phyloP scores from a whole-genome alignment of 495 filamentous ascomycete genomes.

The Hypoxylon fuscum region DNA sequence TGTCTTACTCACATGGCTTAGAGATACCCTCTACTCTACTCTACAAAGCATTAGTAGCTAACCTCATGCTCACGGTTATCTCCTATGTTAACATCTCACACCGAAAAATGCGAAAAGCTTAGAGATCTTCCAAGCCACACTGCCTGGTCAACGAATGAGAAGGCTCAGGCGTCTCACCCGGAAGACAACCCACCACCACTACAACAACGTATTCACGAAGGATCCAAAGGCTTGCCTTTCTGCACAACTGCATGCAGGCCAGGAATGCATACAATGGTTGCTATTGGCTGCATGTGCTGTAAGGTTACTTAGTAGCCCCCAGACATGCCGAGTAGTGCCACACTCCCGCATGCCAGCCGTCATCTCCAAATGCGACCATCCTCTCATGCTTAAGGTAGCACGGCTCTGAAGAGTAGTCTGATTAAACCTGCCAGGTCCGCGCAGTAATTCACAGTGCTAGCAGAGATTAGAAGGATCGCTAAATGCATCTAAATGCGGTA shows the following conservation, averaged over 20 bases:
- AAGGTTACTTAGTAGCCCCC: conserved; percentile 29
- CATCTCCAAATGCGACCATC: conserved; percentile 37
- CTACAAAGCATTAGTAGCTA: conserved; percentile 1
- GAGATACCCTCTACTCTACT: conserved; percentile 3
- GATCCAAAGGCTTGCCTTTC: conserved; percentile 31
- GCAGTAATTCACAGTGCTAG: conserved; percentile 3
- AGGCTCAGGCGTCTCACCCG: conserved; percentile 26
- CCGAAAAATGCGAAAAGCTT: conserved; percentile 10
- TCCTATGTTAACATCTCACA: conserved; percentile 16
- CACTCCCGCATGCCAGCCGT: conserved; percentile 24
- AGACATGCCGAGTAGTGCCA: conserved; percentile 34
- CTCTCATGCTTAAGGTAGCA: conserved; percentile 16
- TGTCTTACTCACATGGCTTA: conserved; percentile 17
- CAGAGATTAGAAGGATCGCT: conserved; percentile 1
- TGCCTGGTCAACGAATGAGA: conserved; percentile 21
- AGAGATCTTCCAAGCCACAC: conserved; percentile 33
- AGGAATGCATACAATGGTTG: neutral
- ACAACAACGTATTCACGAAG: conserved; percentile 26
- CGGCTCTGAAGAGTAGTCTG: conserved; percentile 1
- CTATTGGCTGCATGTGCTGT: conserved; percentile 22
- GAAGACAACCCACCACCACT: conserved; percentile 26
- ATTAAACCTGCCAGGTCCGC: conserved; percentile 19
- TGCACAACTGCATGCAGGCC: conserved; percentile 20
- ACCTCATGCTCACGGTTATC: neutral
- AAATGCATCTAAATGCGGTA: conserved; percentile 7